Evolutionary conservation across 2,329 filamentous ascomycete species (phyloP).

Genomic region (Penicillium oxalicum): DNA sequence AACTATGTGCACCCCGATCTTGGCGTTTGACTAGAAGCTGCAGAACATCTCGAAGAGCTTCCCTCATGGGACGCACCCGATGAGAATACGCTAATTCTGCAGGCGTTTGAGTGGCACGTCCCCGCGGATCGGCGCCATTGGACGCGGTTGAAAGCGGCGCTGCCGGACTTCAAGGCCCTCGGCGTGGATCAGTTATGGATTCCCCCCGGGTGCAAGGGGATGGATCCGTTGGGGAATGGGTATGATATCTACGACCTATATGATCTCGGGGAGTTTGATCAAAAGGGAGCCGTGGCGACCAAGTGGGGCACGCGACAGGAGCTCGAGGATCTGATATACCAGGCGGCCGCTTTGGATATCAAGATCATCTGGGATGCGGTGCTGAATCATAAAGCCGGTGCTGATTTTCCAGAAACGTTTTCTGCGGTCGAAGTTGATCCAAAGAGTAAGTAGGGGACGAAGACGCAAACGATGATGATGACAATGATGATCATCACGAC

Average conservation of each 20-base stretch:
- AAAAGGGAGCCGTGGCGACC: constrained; percentile 57
- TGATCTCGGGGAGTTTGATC: constrained; percentile 66
- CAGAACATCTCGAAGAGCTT: constrained; percentile 20
- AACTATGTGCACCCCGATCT: too few relatives aligned
- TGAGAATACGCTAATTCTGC: constrained; percentile 51
- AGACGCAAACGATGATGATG: too few relatives aligned
- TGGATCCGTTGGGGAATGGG: constrained; percentile 56
- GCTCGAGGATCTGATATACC: constrained; percentile 47
- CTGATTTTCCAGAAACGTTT: constrained; percentile 59
- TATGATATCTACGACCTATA: constrained; percentile 67
- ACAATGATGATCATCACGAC: too few relatives aligned
- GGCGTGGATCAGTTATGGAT: constrained; percentile 63
- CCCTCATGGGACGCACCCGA: constrained; percentile 30
- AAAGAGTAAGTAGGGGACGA: constrained; percentile 28
- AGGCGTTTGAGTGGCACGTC: constrained; percentile 69
- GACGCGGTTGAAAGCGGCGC: constrained; percentile 48
- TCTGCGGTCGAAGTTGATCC: constrained; percentile 59
- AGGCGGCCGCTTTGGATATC: constrained; percentile 50
- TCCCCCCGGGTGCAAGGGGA: constrained; percentile 65
- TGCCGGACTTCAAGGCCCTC: constrained; percentile 52
- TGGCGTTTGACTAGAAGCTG: constrained; percentile 7
- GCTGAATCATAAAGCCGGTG: constrained; percentile 65
- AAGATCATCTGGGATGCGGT: constrained; percentile 64
- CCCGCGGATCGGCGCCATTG: constrained; percentile 58
- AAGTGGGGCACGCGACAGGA: constrained; percentile 66